phyloP scores from a whole-genome alignment of 2,329 filamentous ascomycete genomes.

The Aureobasidium melanogenum region DNA sequence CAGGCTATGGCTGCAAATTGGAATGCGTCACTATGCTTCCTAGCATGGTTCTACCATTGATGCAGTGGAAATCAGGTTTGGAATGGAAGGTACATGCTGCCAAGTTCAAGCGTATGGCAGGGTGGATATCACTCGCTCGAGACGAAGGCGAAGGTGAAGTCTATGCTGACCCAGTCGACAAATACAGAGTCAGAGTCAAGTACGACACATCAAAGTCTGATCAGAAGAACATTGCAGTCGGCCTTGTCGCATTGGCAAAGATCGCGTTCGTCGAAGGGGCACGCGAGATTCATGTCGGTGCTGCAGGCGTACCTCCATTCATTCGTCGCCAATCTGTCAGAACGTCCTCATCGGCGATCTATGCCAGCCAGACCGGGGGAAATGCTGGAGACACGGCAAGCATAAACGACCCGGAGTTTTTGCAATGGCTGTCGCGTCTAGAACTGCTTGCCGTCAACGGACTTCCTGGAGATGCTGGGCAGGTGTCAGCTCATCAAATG shows the following conservation, averaged over 20 bases:
- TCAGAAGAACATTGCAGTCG: conserved; percentile 61
- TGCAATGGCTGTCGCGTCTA: conserved; percentile 49
- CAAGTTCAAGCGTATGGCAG: conserved; percentile 59
- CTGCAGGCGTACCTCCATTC: conserved; percentile 58
- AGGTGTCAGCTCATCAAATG: conserved; percentile 73
- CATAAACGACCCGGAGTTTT: conserved; percentile 52
- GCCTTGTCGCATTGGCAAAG: conserved; percentile 61
- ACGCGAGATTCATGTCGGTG: conserved; percentile 62
- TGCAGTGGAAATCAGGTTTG: conserved; percentile 60
- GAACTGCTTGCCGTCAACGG: conserved; percentile 41
- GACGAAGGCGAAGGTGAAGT: conserved; percentile 70
- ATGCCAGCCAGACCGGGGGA: conserved; percentile 15
- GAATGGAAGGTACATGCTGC: conserved; percentile 64
- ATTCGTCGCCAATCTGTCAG: conserved; percentile 29
- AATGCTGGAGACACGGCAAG: conserved; percentile 28
- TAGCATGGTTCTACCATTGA: conserved; percentile 47
- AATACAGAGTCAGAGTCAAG: conserved; percentile 50
- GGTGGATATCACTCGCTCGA: conserved; percentile 64
- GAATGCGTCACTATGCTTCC: conserved; percentile 72
- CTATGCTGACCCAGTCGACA: conserved; percentile 55
- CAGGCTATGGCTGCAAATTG: conserved; percentile 74
- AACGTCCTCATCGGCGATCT: conserved; percentile 14
- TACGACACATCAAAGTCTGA: conserved; percentile 68
- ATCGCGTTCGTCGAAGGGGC: conserved; percentile 73
- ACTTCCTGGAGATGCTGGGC: conserved; percentile 43